phyloP scores from a whole-genome alignment of 2,329 filamentous ascomycete species.

The Bipolaris cookei region DNA sequence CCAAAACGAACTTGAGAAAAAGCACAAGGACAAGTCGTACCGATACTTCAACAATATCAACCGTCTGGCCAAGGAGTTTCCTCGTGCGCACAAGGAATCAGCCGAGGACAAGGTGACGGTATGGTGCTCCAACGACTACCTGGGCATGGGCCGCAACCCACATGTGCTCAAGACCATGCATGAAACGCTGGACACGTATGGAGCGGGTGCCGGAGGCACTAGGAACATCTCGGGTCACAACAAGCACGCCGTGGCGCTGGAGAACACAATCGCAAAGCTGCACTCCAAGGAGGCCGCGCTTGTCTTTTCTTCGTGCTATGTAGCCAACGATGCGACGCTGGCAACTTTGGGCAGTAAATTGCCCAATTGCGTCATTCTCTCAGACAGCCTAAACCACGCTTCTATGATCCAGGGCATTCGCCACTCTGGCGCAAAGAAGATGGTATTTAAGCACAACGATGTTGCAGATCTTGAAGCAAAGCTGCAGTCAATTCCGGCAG shows the following conservation, averaged over 20 bases:
- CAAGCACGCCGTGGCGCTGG: conserved; percentile 85
- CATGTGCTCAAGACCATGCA: conserved; percentile 92
- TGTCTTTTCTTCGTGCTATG: conserved; percentile 97
- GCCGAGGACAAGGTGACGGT: conserved; percentile 89
- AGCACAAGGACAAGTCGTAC: conserved; percentile 99
- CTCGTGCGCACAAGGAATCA: conserved; percentile 86
- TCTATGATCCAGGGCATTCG: conserved; percentile 99
- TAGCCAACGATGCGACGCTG: conserved; percentile 95
- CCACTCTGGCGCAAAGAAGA: conserved; percentile 94
- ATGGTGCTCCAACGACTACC: conserved; percentile 99
- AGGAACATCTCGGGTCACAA: conserved; percentile 99
- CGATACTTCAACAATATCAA: conserved; percentile 99
- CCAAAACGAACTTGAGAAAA: conserved; percentile 87
- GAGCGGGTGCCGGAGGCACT: conserved; percentile 92
- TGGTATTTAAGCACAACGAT: conserved; percentile 99
- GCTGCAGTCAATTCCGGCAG: conserved; percentile 81
- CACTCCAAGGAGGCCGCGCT: conserved; percentile 91
- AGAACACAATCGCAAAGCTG: conserved; percentile 80
- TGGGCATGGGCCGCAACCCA: conserved; percentile 94
- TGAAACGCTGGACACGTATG: conserved; percentile 90
- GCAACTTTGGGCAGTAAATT: conserved; percentile 97
- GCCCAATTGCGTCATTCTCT: conserved; percentile 96
- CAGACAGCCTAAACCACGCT: conserved; percentile 95
- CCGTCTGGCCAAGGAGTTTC: conserved; percentile 93
- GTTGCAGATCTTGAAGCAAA: conserved; percentile 91